phyloP scores from a whole-genome alignment of 768 basidiomycete genomes.

The Hemileccinum rubropunctum region DNA sequence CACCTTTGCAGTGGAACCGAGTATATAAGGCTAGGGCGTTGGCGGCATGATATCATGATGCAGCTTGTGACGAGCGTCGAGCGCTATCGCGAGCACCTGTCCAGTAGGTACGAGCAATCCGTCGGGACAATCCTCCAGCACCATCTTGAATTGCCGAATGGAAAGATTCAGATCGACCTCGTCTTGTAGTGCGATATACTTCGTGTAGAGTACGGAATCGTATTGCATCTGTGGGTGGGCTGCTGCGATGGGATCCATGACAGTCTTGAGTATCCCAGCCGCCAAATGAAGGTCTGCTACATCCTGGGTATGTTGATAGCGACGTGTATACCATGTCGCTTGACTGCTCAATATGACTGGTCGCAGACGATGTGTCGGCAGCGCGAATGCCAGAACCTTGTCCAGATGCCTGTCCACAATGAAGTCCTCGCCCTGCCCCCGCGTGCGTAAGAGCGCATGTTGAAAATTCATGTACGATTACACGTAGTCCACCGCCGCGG shows the following conservation, averaged over 20 bases:
- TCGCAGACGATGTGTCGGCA: conserved; percentile 5
- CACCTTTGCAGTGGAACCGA: conserved; percentile 9
- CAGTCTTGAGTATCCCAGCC: neutral
- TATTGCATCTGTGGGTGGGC: too few species aligned
- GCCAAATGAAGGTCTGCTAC: conserved; percentile 13
- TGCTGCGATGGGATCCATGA: too few species aligned
- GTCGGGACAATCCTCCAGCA: conserved; percentile 5
- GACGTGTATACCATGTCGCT: conserved; percentile 8
- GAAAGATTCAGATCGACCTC: conserved; percentile 21
- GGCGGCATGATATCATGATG: conserved; percentile 6
- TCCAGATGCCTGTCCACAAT: conserved; percentile 6
- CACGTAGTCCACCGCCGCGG: conserved; percentile 1
- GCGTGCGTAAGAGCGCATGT: neutral
- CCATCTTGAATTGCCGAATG: conserved; percentile 7
- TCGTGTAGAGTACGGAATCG: conserved; percentile 13
- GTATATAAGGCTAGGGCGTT: neutral
- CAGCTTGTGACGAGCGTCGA: conserved; percentile 8
- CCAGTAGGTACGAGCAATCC: conserved; percentile 4
- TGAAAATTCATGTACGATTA: conserved; percentile 11
- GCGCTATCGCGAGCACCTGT: conserved; percentile 5
- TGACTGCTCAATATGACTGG: conserved; percentile 5
- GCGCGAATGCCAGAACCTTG: conserved; percentile 6
- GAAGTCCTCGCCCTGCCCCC: neutral
- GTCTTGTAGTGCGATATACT: conserved; percentile 11
- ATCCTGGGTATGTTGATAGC: conserved; percentile 9